Evolutionary conservation across 176 grass and related monocot genomes (phyloP).

Genomic region (Alopecurus myosuroides): DNA sequence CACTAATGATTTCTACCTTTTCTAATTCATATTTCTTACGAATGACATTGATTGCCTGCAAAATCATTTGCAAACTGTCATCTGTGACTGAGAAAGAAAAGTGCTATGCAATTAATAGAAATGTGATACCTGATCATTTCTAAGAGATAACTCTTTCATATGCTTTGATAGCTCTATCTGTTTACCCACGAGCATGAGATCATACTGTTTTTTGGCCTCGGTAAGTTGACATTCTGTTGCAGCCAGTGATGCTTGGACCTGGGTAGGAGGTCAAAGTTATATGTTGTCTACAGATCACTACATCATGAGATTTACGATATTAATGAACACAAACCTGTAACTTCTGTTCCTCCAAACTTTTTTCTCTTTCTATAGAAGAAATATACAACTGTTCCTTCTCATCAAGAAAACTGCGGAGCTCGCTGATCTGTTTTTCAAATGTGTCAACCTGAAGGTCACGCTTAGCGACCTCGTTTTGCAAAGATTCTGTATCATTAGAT

Average conservation of each 20-base stretch:
- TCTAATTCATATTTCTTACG: conserved; percentile 85
- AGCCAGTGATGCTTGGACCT: conserved; percentile 64
- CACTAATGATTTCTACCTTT: conserved; percentile 78
- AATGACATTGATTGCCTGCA: conserved; percentile 86
- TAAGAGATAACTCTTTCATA: conserved; percentile 81
- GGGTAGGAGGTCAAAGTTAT: conserved; percentile 24
- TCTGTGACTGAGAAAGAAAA: background rate
- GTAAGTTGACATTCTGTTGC: conserved; percentile 69
- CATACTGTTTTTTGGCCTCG: conserved; percentile 76
- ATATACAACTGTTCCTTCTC: conserved; percentile 80
- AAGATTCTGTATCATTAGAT: conserved; percentile 53
- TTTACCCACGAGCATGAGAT: conserved; percentile 91
- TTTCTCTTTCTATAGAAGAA: conserved; percentile 61
- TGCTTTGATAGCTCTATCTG: conserved; percentile 91
- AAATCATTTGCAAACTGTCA: conserved; percentile 31
- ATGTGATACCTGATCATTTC: conserved; percentile 85
- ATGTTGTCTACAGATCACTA: conserved; percentile 25
- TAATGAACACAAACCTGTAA: conserved; percentile 55
- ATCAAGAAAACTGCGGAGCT: conserved; percentile 45
- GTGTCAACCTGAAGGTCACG: conserved; percentile 55
- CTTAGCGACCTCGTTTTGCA: conserved; percentile 66
- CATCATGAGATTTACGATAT: background rate
- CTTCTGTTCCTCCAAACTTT: conserved; percentile 71
- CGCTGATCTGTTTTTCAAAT: conserved; percentile 66
- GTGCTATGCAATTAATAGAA: conserved; percentile 4